Evolutionary conservation across 2,329 filamentous ascomycete genomes (phyloP), one percentile per base, ranked within the genome.

Genomic region (Xylariaceae sp.): DNA sequence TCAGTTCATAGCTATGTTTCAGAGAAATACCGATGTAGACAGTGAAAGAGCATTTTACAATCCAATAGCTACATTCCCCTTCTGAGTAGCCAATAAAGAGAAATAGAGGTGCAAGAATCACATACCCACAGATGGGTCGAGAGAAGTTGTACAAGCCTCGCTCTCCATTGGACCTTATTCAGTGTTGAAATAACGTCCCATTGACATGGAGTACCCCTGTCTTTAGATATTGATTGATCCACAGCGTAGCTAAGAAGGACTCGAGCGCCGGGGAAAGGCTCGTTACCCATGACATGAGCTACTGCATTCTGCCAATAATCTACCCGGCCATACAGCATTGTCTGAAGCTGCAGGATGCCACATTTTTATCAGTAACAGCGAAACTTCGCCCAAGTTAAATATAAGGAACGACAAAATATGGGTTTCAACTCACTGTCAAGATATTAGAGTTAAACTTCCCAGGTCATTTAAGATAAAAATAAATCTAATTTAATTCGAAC

Each of bases 301-400:
- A 45, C 8, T 17, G 26, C 31, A 1, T 53, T 24, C n/a, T 14
- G 9, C 55, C 55, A 58, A 6, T 34, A 12, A 2, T 37, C 55
- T 44, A 58, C 33, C 14, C 43, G 55, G 5, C 55, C 55, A 12
- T 8, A 58, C 5, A 58, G 16, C 8, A 58, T 26, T 7, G 36
- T 58, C 14, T 53, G n/a, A 34, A 58, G 49, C 54, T 57, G 39
- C 8, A 36, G 9, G 3, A 12, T 34, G n/a, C 36, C 40, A 31
- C 21, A 3, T 2, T 33, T 24, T 2, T 7, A 29, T 53, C 8
- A 52, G 23, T 23, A 47, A 26, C 5, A 45, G 29, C 8, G 4
- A n/a, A n/a, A 19, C 4, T 17, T 29, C 9, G 7, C 23, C 4
- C 4, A 11, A 19, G 23, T 8, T 33, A 21, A 33, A 45, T 17